Conservation (phyloP, 805 yeast species). For the Starmerella sp. region DNA sequence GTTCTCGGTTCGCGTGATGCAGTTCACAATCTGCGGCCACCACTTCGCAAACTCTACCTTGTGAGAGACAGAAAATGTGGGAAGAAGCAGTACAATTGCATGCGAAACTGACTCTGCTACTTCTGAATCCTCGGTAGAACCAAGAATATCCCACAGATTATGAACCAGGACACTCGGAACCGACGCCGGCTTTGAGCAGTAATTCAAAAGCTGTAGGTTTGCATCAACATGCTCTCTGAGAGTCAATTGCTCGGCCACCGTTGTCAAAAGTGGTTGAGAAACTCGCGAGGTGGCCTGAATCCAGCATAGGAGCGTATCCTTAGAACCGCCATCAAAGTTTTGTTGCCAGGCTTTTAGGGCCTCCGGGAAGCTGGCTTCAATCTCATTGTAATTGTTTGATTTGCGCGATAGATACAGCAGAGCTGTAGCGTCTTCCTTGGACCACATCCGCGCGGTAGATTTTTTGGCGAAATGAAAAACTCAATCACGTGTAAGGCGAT, state of each 20-base stretch:
- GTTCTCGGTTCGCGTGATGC: constrained; percentile 1
- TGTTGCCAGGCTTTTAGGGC: constrained; percentile 7
- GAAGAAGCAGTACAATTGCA: constrained; percentile 4
- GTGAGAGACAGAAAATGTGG: not conserved
- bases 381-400: not conserved
- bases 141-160: constrained; percentile 4
- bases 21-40: constrained; percentile 11
- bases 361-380: not conserved
- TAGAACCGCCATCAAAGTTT: not conserved
- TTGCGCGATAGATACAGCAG: constrained; percentile 11
- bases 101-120: constrained; percentile 9
- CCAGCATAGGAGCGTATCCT: constrained; percentile 1
- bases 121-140: constrained; percentile 11
- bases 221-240: not conserved
- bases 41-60: not conserved
- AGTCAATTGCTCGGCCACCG: not conserved
- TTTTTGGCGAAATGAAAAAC: not conserved
- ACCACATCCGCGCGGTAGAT: not conserved
- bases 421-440: constrained; percentile 13
- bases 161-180: not conserved
- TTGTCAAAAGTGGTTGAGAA: not conserved
- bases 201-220: constrained; percentile 5
- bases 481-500: not conserved
- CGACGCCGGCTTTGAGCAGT: constrained; percentile 3
- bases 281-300: not conserved